These are phyloP conservation scores for Dioscorea dumetorum DNA, from an alignment of 106 monocot species.

Conservation along the genomic window DNA sequence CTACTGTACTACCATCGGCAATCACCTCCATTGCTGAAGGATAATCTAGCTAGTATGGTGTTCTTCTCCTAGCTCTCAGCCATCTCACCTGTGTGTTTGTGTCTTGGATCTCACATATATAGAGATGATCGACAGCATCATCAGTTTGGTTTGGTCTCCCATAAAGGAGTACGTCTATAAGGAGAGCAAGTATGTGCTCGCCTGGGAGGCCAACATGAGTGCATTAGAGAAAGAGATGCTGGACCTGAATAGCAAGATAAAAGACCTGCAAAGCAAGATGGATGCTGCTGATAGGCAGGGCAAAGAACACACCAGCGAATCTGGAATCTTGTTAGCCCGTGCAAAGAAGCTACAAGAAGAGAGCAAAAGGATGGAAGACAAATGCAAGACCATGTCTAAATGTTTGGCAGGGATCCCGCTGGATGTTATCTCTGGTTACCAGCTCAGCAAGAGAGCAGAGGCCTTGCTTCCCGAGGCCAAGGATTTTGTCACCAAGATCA, in stretches of 20 bases:
- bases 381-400: neutral
- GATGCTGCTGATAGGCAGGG: neutral
- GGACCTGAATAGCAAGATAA: neutral
- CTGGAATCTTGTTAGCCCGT: neutral
- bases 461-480: neutral
- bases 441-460: neutral
- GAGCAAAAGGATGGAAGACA: neutral
- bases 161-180: neutral
- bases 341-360: neutral
- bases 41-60: too few species aligned
- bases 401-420: neutral
- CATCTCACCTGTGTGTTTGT: too few species aligned
- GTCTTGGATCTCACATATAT: too few species aligned
- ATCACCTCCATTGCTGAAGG: too few species aligned
- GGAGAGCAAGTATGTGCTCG: neutral
- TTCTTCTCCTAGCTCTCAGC: too few species aligned
- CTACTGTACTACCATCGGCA: too few species aligned
- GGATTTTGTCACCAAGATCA: neutral
- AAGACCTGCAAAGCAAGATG: neutral
- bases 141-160: too few species aligned
- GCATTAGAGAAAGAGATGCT: neutral
- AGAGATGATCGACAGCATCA: too few species aligned
- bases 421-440: neutral
- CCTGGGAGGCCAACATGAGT: neutral
- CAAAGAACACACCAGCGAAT: neutral